Conservation (phyloP, 2,329 filamentous ascomycete genomes). For the Trichoderma guizhouense region DNA sequence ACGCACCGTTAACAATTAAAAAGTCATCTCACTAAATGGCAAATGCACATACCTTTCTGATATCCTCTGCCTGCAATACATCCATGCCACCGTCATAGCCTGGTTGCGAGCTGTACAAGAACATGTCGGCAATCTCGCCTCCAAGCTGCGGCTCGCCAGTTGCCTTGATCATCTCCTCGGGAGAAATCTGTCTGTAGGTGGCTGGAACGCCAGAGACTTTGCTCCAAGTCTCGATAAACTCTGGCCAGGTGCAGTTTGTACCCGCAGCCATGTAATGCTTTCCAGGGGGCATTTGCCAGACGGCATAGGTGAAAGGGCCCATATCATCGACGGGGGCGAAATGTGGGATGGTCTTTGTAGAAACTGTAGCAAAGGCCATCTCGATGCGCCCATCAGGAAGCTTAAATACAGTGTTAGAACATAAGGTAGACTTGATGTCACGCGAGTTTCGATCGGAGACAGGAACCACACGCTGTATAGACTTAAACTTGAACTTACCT, state of each 20-base stretch:
- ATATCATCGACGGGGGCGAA: constrained; percentile 45
- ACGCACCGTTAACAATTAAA: not conserved
- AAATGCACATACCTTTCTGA: constrained; percentile 38
- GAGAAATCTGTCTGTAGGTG: constrained; percentile 38
- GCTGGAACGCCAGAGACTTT: constrained; percentile 33
- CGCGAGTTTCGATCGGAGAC: not conserved
- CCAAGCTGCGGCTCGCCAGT: constrained; percentile 41
- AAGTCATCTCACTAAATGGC: not conserved
- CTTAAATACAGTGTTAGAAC: constrained; percentile 24
- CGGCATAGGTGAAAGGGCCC: constrained; percentile 47
- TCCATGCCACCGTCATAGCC: constrained; percentile 48
- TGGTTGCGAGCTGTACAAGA: constrained; percentile 43
- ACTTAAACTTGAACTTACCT: constrained; percentile 34
- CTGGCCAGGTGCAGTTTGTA: constrained; percentile 43
- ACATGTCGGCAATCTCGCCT: constrained; percentile 46
- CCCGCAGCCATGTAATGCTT: constrained; percentile 49
- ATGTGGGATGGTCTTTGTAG: constrained; percentile 40
- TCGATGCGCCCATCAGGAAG: constrained; percentile 41
- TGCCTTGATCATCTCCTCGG: constrained; percentile 39
- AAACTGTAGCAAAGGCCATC: constrained; percentile 45
- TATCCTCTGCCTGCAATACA: constrained; percentile 41
- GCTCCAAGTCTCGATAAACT: constrained; percentile 44
- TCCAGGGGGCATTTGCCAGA: constrained; percentile 47
- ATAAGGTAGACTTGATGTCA: not conserved
- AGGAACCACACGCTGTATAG: not conserved